These are phyloP conservation scores for Ceratobasidium sp. DNA, from an alignment of 1,284 basidiomycete genomes.

Conservation along the genomic window DNA sequence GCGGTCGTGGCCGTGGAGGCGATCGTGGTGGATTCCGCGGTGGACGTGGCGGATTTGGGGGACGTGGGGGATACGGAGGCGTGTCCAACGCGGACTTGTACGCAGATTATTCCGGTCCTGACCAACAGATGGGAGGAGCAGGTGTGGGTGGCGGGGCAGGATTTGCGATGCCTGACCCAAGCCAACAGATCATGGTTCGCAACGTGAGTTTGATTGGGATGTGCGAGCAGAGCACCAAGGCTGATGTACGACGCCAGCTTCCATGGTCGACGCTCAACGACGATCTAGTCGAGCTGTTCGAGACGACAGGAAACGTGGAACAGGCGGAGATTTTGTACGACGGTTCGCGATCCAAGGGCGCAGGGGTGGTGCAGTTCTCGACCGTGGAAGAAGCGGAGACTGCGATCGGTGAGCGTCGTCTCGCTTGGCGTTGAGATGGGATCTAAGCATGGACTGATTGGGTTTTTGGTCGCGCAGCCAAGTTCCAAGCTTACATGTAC, in stretches of 20 bases:
- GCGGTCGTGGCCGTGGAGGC: constrained; percentile 57
- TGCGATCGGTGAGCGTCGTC: constrained; percentile 74
- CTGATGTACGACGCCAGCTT: constrained; percentile 63
- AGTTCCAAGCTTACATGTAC: constrained; percentile 92
- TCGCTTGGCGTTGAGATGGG: neutral
- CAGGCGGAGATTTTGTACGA: constrained; percentile 95
- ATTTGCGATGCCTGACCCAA: constrained; percentile 67
- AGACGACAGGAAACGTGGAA: constrained; percentile 95
- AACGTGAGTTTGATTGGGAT: constrained; percentile 72
- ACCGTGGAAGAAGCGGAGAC: constrained; percentile 90
- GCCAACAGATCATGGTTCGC: constrained; percentile 96
- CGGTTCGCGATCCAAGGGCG: constrained; percentile 88
- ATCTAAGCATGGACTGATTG: constrained; percentile 2
- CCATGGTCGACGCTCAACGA: constrained; percentile 99
- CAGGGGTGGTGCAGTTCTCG: constrained; percentile 94
- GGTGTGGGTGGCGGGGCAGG: constrained; percentile 54
- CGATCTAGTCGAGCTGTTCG: constrained; percentile 96
- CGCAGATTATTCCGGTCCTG: constrained; percentile 83
- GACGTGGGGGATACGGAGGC: constrained; percentile 37
- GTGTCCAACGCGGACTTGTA: constrained; percentile 78
- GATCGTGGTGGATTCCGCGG: constrained; percentile 53
- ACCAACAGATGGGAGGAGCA: constrained; percentile 64
- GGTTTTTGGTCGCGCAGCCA: constrained; percentile 66
- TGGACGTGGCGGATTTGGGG: constrained; percentile 61
- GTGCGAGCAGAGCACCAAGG: neutral